Percentiles rank a stretch among this genome's conserved stretches.
Conservation (phyloP, 768 basidiomycete genomes). For the Phallus indusiatus region DNA sequence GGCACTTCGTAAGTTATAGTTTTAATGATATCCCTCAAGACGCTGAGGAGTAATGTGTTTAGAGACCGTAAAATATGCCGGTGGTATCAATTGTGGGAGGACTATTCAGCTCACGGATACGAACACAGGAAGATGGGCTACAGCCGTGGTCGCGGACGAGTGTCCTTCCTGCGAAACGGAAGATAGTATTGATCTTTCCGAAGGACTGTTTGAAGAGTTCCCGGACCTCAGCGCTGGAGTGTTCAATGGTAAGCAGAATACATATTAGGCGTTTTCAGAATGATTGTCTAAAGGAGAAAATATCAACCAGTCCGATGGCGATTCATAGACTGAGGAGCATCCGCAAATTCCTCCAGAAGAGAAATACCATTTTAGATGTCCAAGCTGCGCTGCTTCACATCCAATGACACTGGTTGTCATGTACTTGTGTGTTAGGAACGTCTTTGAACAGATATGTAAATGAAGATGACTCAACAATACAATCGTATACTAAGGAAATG, state of each 20-base stretch:
- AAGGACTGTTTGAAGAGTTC: not conserved
- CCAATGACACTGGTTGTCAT: not conserved
- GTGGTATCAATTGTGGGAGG: slow-evolving; percentile 42
- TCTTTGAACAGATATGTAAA: not conserved
- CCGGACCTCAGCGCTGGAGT: not conserved
- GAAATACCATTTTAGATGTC: too few species aligned
- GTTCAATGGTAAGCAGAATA: not conserved
- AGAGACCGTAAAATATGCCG: not conserved
- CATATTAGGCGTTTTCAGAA: not conserved
- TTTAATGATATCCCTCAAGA: not conserved
- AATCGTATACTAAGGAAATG: too few species aligned
- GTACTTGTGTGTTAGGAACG: not conserved
- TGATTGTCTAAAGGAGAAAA: not conserved
- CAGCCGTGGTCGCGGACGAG: slow-evolving; percentile 62
- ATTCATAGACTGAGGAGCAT: not conserved
- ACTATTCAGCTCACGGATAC: slow-evolving; percentile 56
- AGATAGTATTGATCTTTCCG: not conserved
- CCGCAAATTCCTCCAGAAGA: not conserved
- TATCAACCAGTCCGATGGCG: not conserved
- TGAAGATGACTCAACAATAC: too few species aligned
- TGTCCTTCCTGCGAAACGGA: slow-evolving; percentile 56
- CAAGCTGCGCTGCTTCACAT: not conserved
- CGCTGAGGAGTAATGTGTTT: not conserved
- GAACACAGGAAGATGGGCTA: slow-evolving; percentile 43
- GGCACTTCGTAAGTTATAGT: slow-evolving; percentile 21